Conservation (phyloP, 768 basidiomycete species). For the Panaeolus papilionaceus region DNA sequence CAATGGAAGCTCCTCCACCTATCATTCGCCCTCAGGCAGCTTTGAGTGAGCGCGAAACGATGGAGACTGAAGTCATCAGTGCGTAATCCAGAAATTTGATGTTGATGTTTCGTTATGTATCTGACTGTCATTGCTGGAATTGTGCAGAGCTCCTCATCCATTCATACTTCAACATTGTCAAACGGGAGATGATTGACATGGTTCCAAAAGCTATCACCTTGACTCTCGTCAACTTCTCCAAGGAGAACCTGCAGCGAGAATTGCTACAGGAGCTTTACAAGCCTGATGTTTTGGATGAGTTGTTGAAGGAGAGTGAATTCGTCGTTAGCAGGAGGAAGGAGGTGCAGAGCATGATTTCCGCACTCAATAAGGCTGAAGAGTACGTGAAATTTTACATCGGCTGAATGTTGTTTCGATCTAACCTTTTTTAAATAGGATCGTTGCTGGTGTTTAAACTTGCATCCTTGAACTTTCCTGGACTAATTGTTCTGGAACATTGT, state of each 20-base stretch:
- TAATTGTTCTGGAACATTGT: not conserved
- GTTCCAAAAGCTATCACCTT: conserved; percentile 94
- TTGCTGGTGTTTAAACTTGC: conserved; percentile 35
- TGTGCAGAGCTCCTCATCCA: conserved; percentile 87
- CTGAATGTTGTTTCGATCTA: not conserved
- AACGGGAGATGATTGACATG: conserved; percentile 99
- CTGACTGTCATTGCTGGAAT: not conserved
- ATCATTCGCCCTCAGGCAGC: conserved; percentile 91
- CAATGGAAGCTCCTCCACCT: conserved; percentile 77
- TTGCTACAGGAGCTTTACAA: conserved; percentile 97
- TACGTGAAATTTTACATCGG: conserved; percentile 47
- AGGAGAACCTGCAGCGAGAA: conserved; percentile 94
- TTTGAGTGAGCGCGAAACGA: conserved; percentile 91
- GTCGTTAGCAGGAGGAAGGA: conserved; percentile 93
- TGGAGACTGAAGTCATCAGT: conserved; percentile 99
- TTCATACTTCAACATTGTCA: conserved; percentile 98
- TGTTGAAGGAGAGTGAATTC: conserved; percentile 93
- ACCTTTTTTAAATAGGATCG: conserved; percentile 33
- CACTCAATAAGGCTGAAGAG: conserved; percentile 97
- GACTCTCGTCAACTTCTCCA: conserved; percentile 91
- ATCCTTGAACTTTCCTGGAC: not conserved
- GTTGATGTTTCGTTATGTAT: not conserved
- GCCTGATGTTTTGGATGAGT: conserved; percentile 92
- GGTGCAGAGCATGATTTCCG: conserved; percentile 90
- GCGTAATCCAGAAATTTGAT: conserved; percentile 39